Evolutionary conservation across 805 yeast genomes (phyloP).

Genomic region (Candida peoriensis): DNA sequence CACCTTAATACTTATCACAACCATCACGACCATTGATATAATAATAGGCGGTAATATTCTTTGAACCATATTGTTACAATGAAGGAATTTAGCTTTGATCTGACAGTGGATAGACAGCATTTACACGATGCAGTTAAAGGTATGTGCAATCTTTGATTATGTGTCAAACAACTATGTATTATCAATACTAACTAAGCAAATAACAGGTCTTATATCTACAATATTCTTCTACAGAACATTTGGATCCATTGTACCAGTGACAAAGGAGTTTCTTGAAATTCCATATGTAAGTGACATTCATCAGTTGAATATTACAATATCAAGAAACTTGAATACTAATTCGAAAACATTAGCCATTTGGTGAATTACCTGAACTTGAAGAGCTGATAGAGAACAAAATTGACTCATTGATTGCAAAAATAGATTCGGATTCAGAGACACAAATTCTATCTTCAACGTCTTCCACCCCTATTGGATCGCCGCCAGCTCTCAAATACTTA

Average conservation of each 20-base stretch:
- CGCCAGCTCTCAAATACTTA: conserved; percentile 11
- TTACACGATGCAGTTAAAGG: conserved; percentile 8
- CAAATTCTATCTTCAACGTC: conserved; percentile 15
- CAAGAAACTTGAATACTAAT: background rate
- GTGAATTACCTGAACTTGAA: conserved; percentile 45
- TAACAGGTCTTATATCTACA: conserved; percentile 43
- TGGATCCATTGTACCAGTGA: conserved; percentile 55
- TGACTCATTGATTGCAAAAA: conserved; percentile 25
- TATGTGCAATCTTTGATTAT: conserved; percentile 3
- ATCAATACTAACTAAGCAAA: background rate
- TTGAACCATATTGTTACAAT: too few relatives aligned
- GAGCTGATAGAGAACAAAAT: conserved; percentile 32
- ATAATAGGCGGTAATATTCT: too few relatives aligned
- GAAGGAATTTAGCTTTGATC: conserved; percentile 10
- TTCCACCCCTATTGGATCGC: conserved; percentile 21
- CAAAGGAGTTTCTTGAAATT: conserved; percentile 50
- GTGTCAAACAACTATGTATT: too few relatives aligned
- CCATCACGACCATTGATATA: too few relatives aligned
- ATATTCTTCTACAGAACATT: conserved; percentile 66
- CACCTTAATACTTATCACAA: too few relatives aligned
- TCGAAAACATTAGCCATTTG: conserved; percentile 30
- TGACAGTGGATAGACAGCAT: conserved; percentile 9
- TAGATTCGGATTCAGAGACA: conserved; percentile 15
- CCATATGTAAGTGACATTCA: conserved; percentile 38
- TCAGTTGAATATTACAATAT: too few relatives aligned